Conservation (phyloP, 768 basidiomycete genomes). For the Porpolomopsis calyptriformis region DNA sequence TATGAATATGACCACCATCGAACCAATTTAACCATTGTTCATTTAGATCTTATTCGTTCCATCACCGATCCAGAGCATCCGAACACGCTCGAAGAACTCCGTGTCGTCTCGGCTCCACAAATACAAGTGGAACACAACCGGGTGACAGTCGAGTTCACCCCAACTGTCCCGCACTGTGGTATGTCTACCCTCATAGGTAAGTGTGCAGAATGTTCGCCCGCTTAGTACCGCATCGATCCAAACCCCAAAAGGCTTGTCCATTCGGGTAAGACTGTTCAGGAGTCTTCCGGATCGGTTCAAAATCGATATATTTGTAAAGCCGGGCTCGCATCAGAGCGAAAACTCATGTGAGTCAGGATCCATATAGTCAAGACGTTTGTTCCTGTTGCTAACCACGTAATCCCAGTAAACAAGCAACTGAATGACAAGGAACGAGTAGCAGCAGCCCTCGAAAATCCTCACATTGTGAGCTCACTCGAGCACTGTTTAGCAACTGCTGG, state of each 20-base stretch:
- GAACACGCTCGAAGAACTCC: constrained; percentile 85
- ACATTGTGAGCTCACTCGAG: constrained; percentile 80
- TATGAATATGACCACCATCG: background rate
- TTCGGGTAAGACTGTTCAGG: constrained; percentile 82
- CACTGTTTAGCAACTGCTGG: constrained; percentile 36
- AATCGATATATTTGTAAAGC: constrained; percentile 85
- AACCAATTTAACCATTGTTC: background rate
- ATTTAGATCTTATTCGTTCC: constrained; percentile 74
- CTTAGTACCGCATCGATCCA: background rate
- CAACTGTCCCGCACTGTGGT: constrained; percentile 94
- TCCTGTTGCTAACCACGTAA: background rate
- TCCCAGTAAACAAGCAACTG: constrained; percentile 88
- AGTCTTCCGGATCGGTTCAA: constrained; percentile 90
- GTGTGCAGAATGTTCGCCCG: constrained; percentile 12
- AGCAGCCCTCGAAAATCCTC: constrained; percentile 88
- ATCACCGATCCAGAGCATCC: constrained; percentile 97
- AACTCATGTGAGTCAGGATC: constrained; percentile 50
- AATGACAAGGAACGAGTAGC: constrained; percentile 99
- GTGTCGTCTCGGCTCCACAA: constrained; percentile 87
- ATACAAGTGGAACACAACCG: constrained; percentile 50
- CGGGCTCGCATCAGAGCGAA: constrained; percentile 95
- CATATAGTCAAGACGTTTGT: no score
- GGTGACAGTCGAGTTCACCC: constrained; percentile 86
- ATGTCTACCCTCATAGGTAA: constrained; percentile 94
- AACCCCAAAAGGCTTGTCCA: constrained; percentile 91